Evolutionary conservation across 148 eudicot genomes (phyloP).

Genomic region (Fagopyrum tataricum): DNA sequence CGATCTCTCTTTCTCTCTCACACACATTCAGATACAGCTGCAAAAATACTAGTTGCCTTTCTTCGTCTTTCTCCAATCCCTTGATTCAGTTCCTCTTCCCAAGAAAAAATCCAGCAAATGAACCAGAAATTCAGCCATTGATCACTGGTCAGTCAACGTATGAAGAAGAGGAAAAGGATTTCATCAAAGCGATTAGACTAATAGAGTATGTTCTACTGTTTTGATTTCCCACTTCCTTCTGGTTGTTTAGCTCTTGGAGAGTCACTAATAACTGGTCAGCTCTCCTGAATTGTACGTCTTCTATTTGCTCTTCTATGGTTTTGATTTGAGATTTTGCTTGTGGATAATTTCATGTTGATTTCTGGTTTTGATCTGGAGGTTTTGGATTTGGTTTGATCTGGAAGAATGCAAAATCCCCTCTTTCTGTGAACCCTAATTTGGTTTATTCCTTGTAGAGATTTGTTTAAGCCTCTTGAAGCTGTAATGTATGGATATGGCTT

Average conservation of each 20-base stretch:
- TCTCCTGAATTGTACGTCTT: not conserved
- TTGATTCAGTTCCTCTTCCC: not conserved
- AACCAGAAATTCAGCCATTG: not conserved
- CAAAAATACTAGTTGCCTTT: not conserved
- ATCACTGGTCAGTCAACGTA: not conserved
- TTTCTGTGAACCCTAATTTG: conserved; percentile 19
- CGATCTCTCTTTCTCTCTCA: not conserved
- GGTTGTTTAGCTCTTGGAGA: not conserved
- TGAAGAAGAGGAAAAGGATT: conserved; percentile 1
- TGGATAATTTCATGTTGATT: not conserved
- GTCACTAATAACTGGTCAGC: not conserved
- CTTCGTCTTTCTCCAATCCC: conserved; percentile 1
- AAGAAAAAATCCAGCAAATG: not conserved
- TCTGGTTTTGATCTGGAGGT: not conserved
- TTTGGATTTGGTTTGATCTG: not conserved
- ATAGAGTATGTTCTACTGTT: not conserved
- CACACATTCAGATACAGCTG: not conserved
- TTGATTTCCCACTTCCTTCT: not conserved
- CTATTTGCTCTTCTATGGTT: not conserved
- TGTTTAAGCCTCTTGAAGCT: not conserved
- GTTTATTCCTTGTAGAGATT: not conserved
- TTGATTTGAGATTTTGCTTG: not conserved
- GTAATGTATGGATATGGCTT: conserved; percentile 37
- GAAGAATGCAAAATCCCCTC: not conserved
- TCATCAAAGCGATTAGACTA: not conserved